Evolutionary conservation across 2,329 filamentous ascomycete genomes (phyloP), one percentile per base, ranked within the genome.

Genomic region (Epichloe festucae): DNA sequence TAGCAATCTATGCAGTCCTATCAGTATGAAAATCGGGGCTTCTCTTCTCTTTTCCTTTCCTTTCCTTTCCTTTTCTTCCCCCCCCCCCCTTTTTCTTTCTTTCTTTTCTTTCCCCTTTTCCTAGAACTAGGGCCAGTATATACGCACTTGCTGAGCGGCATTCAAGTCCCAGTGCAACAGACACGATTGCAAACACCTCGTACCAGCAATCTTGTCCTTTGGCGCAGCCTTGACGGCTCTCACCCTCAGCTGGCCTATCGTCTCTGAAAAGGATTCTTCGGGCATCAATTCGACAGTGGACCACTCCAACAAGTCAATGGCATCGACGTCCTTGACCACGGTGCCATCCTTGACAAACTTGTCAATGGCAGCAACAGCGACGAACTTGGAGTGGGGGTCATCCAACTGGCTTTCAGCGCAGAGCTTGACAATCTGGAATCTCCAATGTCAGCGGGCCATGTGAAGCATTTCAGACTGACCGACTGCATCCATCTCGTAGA

Each of bases 281-380:
- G 60, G 54, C 2, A 63, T 56, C 4, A 73, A 53, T 0, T 70
- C 67, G 2, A 62, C 63, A n/a, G 70, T 68, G 1, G 77, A 73
- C 70, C 76, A 79, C 55, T 80, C 77, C 23, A 78, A 72, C 19
- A 82, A 66, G 54, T 78, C 75, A 10, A 81, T 61, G 12, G 68
- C 65, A 51, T 78, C 75, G 3, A 70, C 63, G 54, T 81, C 78
- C 45, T 71, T 71, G 49, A 77, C 60, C 11, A 66, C 65, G 4
- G 66, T 69, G 49, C 68, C 70, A 48, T 77, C 72, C 54, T 70
- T 70, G 54, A 77, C 64, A 54, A 73, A 70, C 50, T 69, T 67
- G 53, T 74, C 68, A 3, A 78, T 64, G 7, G 70, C 67, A 6
- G 70, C 63, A 34, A 73, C 64, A 3, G 71, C 73, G 1, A 68